Evolutionary conservation across 2,329 filamentous ascomycete species (phyloP).

Genomic region (Aspergillus calidoustus): DNA sequence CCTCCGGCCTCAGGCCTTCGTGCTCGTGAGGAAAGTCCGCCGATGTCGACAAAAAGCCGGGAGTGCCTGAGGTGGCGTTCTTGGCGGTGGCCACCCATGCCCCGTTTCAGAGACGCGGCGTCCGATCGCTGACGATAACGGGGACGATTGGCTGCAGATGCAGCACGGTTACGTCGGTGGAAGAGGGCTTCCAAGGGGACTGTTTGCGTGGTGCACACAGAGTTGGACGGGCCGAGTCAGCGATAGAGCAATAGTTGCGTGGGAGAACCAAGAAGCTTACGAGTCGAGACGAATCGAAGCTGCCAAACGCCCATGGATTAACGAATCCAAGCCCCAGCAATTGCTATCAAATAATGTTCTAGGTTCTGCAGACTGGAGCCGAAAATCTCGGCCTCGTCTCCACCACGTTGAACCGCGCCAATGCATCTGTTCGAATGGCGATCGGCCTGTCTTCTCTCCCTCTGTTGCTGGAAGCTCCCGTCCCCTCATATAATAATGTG

Average conservation of each 20-base stretch:
- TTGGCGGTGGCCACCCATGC: conserved; percentile 23
- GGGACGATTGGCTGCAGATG: conserved; percentile 12
- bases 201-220: neutral
- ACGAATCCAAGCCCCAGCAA: neutral
- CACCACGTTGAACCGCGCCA: conserved; percentile 8
- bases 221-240: conserved; percentile 6
- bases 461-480: neutral
- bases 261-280: neutral
- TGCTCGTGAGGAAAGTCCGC: neutral
- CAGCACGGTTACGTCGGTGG: conserved; percentile 7
- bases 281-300: conserved; percentile 5
- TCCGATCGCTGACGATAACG: neutral
- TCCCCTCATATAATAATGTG: neutral
- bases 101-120: conserved; percentile 7
- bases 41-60: conserved; percentile 7
- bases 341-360: neutral
- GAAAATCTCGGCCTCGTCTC: conserved; percentile 4
- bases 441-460: conserved; percentile 8
- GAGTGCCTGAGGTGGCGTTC: conserved; percentile 26
- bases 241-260: neutral
- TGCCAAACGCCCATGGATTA: neutral
- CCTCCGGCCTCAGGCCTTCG: neutral
- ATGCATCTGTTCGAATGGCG: conserved; percentile 3
- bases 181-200: conserved; percentile 1
- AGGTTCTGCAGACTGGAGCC: conserved; percentile 10